Base-by-base conservation (phyloP, 495 filamentous ascomycete genomes). In the Podospora anserina region DNA sequence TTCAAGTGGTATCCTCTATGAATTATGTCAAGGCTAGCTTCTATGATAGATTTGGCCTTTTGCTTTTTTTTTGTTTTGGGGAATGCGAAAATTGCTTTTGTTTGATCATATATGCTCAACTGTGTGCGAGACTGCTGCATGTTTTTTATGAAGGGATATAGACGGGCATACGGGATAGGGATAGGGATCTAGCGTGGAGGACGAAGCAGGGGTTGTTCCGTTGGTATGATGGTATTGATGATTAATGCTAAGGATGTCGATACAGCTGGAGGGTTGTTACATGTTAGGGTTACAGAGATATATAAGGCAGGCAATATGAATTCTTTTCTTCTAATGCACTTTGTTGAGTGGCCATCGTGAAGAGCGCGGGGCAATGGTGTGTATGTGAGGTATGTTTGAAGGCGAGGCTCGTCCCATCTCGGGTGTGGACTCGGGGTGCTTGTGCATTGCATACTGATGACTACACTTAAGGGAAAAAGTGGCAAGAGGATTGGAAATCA, bases 31-130 rank as follows among this genome's bases (percentile, higher is more conserved):
- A 49, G 39, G 39, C 39, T 49, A 49, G 39, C 39, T 49, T 13
- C 39, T 49, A 49, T 49, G 39, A 49, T 49, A 49, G 39, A 49
- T 49, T 49, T 61, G 39, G 56, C 56, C 56, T 59, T 59, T 20
- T 59, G 19, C 56, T 59, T 59, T 59, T 59, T 59, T 59, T 59
- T 59, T 58, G n/a, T 11, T 59, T 59, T 27, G 13, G 56, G 56
- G 26, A 59, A 59, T 59, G 56, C 56, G 56, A 59, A 59, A 59
- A 59, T 13, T 59, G 56, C 7, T 49, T 49, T 49, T 23, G 26
- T 20, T 59, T 16, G 56, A 27, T 59, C 26, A 27, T 59, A 3
- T 59, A 20, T 9, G 19, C 2, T 27, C 15, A 23, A 23, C 7
- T 59, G 56, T 23, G 19, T 59, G 19, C 2, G 26, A 9, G n/a